Evolutionary conservation across 2,329 filamentous ascomycete genomes (phyloP).

Genomic region (Phialemonium atrogriseum): DNA sequence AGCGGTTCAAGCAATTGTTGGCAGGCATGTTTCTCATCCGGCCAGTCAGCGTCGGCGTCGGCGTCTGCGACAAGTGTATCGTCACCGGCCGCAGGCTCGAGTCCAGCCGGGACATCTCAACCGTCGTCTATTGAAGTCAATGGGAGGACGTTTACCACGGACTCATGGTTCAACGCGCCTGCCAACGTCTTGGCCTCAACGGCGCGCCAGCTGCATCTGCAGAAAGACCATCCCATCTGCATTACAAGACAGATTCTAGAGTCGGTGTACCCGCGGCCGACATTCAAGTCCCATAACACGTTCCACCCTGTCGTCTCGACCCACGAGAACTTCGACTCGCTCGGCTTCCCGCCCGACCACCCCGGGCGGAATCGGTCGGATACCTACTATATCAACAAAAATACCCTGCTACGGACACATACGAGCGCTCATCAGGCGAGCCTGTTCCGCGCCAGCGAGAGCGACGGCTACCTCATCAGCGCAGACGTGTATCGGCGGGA

Average conservation of each 20-base stretch:
- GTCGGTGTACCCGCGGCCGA: constrained; percentile 68
- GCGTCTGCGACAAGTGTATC: too few species aligned
- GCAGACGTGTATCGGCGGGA: constrained; percentile 95
- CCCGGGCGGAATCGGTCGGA: constrained; percentile 81
- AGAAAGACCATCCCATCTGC: constrained; percentile 78
- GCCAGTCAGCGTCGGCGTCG: too few species aligned
- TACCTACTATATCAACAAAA: constrained; percentile 88
- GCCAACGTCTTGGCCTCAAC: constrained; percentile 66
- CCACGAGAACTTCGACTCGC: constrained; percentile 89
- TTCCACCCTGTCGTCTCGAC: constrained; percentile 79
- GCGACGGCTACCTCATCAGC: constrained; percentile 77
- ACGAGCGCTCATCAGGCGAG: constrained; percentile 90
- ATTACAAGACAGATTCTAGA: constrained; percentile 92
- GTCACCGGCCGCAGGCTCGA: not conserved
- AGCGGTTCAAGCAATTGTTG: not conserved
- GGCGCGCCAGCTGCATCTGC: constrained; percentile 75
- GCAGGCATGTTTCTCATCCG: constrained; percentile 4
- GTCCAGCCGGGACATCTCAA: constrained; percentile 9
- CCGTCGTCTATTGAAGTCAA: constrained; percentile 45
- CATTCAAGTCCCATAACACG: constrained; percentile 68
- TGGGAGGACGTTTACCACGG: constrained; percentile 55
- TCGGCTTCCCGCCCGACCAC: constrained; percentile 83
- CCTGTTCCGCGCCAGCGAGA: constrained; percentile 63
- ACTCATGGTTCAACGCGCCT: constrained; percentile 82
- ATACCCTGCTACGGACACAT: constrained; percentile 82